phyloP scores from a whole-genome alignment of 2,329 filamentous ascomycete species.

The Ophiostoma himal-ulmi region DNA sequence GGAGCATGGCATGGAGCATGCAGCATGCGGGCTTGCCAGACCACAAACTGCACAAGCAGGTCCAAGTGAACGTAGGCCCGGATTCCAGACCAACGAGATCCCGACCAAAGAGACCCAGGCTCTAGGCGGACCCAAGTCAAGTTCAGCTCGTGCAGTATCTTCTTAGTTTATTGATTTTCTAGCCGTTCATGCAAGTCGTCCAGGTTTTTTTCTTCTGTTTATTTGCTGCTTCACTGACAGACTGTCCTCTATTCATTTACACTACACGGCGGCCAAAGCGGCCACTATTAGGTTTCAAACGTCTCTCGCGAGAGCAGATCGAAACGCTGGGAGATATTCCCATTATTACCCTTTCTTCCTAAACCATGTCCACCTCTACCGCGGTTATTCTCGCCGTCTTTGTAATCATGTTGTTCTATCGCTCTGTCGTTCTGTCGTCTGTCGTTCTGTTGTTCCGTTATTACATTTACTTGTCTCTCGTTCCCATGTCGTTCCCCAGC shows the following conservation, averaged over 20 bases:
- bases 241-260: neutral
- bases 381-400: neutral
- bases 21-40: neutral
- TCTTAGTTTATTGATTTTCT: slow-evolving; percentile 4
- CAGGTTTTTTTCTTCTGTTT: neutral
- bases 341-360: neutral
- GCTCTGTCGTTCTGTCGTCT: neutral
- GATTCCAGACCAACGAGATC: neutral
- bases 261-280: neutral
- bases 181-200: neutral
- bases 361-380: neutral
- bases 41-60: neutral
- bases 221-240: neutral
- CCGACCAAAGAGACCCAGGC: neutral
- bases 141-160: slow-evolving; percentile 7
- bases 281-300: neutral
- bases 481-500: neutral
- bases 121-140: neutral
- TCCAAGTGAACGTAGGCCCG: too few species aligned
- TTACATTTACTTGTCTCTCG: neutral
- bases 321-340: neutral
- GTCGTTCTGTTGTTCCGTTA: neutral
- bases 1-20: neutral
- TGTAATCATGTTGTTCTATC: neutral
- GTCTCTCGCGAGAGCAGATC: neutral